Evolutionary conservation across 73 alveolate genomes (phyloP).

Genomic region (Paraurostyla sp.): DNA sequence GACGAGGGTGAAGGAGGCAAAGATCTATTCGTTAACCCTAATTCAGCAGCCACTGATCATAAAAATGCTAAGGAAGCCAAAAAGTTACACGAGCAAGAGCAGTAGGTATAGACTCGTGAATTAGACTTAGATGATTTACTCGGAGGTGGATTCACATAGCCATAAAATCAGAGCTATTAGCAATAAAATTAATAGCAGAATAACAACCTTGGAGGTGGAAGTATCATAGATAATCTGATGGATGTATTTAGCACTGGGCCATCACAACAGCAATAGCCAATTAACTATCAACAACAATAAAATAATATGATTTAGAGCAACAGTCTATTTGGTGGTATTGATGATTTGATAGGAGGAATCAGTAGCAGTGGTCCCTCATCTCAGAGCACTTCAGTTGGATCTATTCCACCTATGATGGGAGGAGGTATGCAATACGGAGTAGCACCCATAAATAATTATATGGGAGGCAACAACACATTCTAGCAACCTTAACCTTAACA

Average conservation of each 20-base stretch:
- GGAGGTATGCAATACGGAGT: neutral
- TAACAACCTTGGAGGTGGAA: neutral
- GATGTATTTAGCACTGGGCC: conserved; percentile 14
- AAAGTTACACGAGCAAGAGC: neutral
- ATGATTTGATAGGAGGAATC: neutral
- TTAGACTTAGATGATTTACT: conserved; percentile 49
- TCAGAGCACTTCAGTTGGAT: neutral
- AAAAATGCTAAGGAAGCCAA: neutral
- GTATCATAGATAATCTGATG: conserved; percentile 28
- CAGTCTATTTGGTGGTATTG: neutral
- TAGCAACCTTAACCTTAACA: neutral
- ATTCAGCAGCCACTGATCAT: neutral
- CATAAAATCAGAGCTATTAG: neutral
- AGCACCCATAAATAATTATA: neutral
- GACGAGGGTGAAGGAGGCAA: conserved; percentile 64
- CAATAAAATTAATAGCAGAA: neutral
- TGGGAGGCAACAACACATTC: neutral
- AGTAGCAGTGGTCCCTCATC: neutral
- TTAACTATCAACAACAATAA: neutral
- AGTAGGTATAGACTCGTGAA: conserved; percentile 3
- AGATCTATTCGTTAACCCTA: neutral
- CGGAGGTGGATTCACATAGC: conserved; percentile 5
- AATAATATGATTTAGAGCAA: neutral
- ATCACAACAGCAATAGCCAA: no score
- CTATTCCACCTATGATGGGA: neutral